Evolutionary conservation across 2,329 filamentous ascomycete genomes (phyloP), one percentile per base, ranked within the genome.

Genomic region (Xylaria sp.): DNA sequence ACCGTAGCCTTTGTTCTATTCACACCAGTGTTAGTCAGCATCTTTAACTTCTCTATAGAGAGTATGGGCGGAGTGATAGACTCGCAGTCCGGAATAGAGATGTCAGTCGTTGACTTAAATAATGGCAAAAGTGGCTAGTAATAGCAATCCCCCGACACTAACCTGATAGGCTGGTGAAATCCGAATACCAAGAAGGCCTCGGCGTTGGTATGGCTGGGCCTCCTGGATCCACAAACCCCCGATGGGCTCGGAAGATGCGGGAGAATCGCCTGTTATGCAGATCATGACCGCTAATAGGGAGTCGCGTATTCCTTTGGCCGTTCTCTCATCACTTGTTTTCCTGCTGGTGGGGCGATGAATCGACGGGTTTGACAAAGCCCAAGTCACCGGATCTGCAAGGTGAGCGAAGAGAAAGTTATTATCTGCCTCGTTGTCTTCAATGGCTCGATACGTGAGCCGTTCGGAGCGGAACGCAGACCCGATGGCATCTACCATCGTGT

Each of bases 1-100:
- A 1, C 84, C 84, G 62, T 85, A 86, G 0, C 84, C 83, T 23
- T 77, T 70, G 0, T 77, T 75, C 62, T 83, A 80, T 60, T 80
- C 79, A 15, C 7, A 4, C 30, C 18, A 50, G 7, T 9, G 10
- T 4, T 13, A 34, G 0, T 75, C 70, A 2, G 78, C 69, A 5
- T 85, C 76, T 74, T 72, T n/a, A 85, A 75, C 0, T 3, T 30
- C n/a, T 34, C 4, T 9, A 43, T n/a, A 1, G n/a, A 50, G 78
- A 80, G 9, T 36, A 20, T 7, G n/a, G 3, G 18, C 23, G 13
- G 32, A 1, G 23, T 39, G 23, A 18, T 39, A 12, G 32, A 56
- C 10, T 56, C 20, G 3, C 3, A 9, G 53, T 18, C 9, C 8
- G 85, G 75, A 9, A 43, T 48, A n/a, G 25, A 15, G 39, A 46